Conservation (phyloP, 108 stramenopile species). For the Fragilariopsis cylindrus region DNA sequence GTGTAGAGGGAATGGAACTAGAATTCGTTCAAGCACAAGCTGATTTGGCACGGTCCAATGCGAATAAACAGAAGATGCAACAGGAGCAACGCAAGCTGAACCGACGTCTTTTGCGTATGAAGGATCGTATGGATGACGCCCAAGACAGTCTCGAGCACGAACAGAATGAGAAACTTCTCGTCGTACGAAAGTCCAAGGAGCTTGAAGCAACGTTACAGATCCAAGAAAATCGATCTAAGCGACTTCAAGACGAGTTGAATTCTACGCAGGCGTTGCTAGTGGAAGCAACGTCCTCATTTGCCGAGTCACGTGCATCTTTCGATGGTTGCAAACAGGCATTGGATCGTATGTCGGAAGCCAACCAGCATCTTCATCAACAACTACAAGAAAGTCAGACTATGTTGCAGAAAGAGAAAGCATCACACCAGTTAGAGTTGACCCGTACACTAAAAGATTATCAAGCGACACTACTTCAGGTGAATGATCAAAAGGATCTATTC, state of each 20-base stretch:
- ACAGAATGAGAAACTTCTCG: background rate
- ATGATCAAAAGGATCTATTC: background rate
- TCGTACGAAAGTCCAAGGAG: background rate
- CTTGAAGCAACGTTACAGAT: background rate
- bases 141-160: constrained; percentile 3
- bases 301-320: background rate
- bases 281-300: constrained; percentile 9
- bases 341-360: constrained; percentile 14
- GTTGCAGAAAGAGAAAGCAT: background rate
- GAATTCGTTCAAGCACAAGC: constrained; percentile 18
- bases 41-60: constrained; percentile 8
- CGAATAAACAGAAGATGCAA: constrained; percentile 11
- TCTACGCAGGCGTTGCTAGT: constrained; percentile 1
- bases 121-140: background rate
- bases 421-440: background rate
- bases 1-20: constrained; percentile 6
- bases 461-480: background rate
- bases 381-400: constrained; percentile 3
- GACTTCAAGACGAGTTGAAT: constrained; percentile 14
- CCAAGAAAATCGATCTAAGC: background rate
- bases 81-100: constrained; percentile 11
- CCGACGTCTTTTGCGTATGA: background rate
- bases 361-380: constrained; percentile 9
- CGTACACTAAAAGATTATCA: constrained; percentile 10
- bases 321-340: background rate